phyloP scores from a whole-genome alignment of 805 yeast genomes.

The Candida arabinofermentans region DNA sequence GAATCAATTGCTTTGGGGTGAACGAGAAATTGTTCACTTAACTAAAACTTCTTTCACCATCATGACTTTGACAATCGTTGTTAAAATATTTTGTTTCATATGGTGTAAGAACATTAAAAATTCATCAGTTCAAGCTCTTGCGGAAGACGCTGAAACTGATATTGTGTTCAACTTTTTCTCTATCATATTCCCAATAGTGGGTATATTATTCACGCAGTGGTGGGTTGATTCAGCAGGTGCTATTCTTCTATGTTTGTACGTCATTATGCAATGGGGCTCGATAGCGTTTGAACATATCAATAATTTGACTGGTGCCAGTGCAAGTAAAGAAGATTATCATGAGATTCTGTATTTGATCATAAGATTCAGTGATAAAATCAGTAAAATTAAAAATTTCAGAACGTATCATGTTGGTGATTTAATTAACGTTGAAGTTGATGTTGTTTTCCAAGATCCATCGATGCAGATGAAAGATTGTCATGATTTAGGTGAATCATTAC shows the following conservation, averaged over 20 bases:
- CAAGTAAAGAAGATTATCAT: slow-evolving; percentile 57
- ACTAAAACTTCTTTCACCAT: slow-evolving; percentile 49
- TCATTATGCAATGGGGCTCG: slow-evolving; percentile 57
- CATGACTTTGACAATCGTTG: slow-evolving; percentile 59
- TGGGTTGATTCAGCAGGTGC: slow-evolving; percentile 81
- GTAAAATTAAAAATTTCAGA: slow-evolving; percentile 59
- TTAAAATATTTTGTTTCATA: slow-evolving; percentile 57
- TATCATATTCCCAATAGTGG: slow-evolving; percentile 62
- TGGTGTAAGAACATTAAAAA: slow-evolving; percentile 61
- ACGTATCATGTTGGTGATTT: slow-evolving; percentile 80
- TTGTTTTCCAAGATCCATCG: slow-evolving; percentile 47
- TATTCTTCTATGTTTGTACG: slow-evolving; percentile 53
- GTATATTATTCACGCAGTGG: slow-evolving; percentile 50
- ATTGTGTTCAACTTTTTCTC: slow-evolving; percentile 70
- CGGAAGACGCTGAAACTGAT: slow-evolving; percentile 81
- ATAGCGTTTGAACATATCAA: slow-evolving; percentile 70
- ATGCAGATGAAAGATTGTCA: slow-evolving; percentile 63
- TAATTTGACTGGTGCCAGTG: slow-evolving; percentile 72
- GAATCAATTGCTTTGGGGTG: slow-evolving; percentile 37
- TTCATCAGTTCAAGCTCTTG: slow-evolving; percentile 70
- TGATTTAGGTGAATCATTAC: slow-evolving; percentile 77
- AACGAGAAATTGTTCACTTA: slow-evolving; percentile 41
- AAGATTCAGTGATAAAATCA: slow-evolving; percentile 65
- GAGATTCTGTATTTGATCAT: slow-evolving; percentile 62
- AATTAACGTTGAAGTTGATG: slow-evolving; percentile 71